Conservation (phyloP, 805 yeast species). For the Candida jianshihensis region DNA sequence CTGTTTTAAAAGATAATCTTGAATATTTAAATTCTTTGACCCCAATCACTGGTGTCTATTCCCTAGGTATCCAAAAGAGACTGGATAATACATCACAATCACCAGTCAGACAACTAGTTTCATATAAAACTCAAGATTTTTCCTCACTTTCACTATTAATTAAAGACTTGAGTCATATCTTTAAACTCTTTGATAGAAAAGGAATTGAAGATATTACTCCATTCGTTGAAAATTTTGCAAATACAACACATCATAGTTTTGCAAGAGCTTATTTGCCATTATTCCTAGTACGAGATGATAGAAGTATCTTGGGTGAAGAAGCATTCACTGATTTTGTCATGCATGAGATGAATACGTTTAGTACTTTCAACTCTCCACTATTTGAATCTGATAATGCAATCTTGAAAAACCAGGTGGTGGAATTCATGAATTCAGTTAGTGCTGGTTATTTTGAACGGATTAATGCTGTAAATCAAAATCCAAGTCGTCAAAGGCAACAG, state of each 20-base stretch:
- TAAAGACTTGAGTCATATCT: slow-evolving; percentile 30
- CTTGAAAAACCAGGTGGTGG: slow-evolving; percentile 19
- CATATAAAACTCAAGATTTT: slow-evolving; percentile 26
- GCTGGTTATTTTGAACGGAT: slow-evolving; percentile 38
- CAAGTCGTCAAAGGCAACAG: slow-evolving; percentile 78
- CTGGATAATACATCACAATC: slow-evolving; percentile 41
- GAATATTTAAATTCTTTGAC: slow-evolving; percentile 19
- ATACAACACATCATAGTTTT: slow-evolving; percentile 32
- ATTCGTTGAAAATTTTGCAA: slow-evolving; percentile 28
- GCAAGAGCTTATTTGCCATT: slow-evolving; percentile 59
- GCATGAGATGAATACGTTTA: slow-evolving; percentile 37
- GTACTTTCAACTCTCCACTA: slow-evolving; percentile 30
- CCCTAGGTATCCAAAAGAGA: slow-evolving; percentile 40
- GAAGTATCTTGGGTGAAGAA: slow-evolving; percentile 46
- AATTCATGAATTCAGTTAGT: slow-evolving; percentile 40
- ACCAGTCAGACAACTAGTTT: slow-evolving; percentile 32
- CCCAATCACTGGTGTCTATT: slow-evolving; percentile 32
- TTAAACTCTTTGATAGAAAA: slow-evolving; percentile 24
- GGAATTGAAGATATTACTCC: slow-evolving; percentile 25
- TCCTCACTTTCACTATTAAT: slow-evolving; percentile 25
- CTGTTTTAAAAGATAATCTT: slow-evolving; percentile 9
- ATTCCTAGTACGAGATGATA: slow-evolving; percentile 56
- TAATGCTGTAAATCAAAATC: slow-evolving; percentile 50
- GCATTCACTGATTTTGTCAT: slow-evolving; percentile 30
- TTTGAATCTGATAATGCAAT: slow-evolving; percentile 21